Percentiles rank a stretch among this genome's conserved stretches.
phyloP scores from a whole-genome alignment of 2,329 filamentous ascomycete genomes.

The Keithomyces neogunnii region DNA sequence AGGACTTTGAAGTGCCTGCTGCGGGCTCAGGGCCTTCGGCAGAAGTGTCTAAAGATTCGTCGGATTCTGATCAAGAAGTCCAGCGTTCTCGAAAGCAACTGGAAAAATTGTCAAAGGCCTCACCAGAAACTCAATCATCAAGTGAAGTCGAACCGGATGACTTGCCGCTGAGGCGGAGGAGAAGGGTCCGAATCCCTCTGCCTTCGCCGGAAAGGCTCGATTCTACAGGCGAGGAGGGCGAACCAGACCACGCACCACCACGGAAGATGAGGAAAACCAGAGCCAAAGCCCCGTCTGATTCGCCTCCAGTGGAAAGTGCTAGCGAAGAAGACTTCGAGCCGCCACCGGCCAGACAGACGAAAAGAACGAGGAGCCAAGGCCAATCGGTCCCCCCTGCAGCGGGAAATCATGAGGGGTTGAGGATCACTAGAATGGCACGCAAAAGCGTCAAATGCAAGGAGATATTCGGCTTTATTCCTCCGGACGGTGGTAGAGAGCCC shows the following conservation, averaged over 20 bases:
- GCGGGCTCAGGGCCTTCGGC: neutral
- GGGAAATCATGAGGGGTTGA: neutral
- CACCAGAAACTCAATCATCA: neutral
- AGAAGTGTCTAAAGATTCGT: neutral
- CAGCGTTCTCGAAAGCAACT: neutral
- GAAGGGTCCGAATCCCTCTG: neutral
- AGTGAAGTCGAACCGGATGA: slow-evolving; percentile 1
- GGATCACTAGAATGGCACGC: slow-evolving; percentile 28
- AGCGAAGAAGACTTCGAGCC: slow-evolving; percentile 1
- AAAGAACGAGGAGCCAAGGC: neutral
- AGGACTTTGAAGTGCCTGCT: neutral
- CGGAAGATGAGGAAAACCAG: neutral
- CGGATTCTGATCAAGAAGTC: neutral
- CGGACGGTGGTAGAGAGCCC: slow-evolving; percentile 8
- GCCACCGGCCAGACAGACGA: neutral
- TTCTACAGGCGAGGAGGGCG: neutral
- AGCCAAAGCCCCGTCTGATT: neutral
- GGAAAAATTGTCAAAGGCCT: neutral
- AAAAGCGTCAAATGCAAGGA: slow-evolving; percentile 38
- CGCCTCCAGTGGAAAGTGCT: neutral
- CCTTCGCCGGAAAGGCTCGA: neutral
- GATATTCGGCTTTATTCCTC: slow-evolving; percentile 31
- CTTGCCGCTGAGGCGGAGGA: neutral
- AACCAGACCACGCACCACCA: neutral
- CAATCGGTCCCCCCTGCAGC: neutral